Evolutionary conservation across 2,329 filamentous ascomycete species (phyloP), one percentile per base, ranked within the genome.

Genomic region (Fusarium marasasianum): DNA sequence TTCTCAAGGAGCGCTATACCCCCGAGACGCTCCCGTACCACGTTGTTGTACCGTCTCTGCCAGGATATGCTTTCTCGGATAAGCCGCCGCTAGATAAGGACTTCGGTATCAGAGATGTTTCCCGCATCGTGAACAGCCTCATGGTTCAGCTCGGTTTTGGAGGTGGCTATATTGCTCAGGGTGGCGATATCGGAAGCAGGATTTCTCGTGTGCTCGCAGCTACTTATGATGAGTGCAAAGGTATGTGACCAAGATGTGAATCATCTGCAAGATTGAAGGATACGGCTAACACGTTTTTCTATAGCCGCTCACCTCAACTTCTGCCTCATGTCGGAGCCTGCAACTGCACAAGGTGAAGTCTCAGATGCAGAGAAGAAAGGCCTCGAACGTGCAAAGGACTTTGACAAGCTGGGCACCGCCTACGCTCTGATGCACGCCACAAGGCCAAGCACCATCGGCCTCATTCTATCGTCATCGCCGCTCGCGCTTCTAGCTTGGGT

Each of bases 121-220:
- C 56, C 4, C 64, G 66, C 1, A 14, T 69, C 0, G 20, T 69
- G 1, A 69, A 69, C 9, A 33, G 31, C 3, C 26, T 69, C 3
- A 69, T 69, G 66, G 22, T 69, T 15, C 31, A 69, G 8, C 6
- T 69, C 1, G 66, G 64, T 5, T 69, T 69, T 37, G 65, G 41
- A 8, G 20, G 15, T 6, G 66, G 64, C 3, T 69, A 69, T 45
- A 13, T 69, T 3, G 38, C 47, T 0, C 66, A 69, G 4, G 66
- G 66, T 3, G 66, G 66, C 5, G 66, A 69, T 24, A 50, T 69
- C 0, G 66, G 66, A 11, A 69, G 66, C 14, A 40, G 8, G 1
- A 29, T 69, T 12, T 10, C 41, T 2, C 64, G 66, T 4, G 15
- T 41, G 2, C 56, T 69, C 2, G 48, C 37, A 3, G 26, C 10